Evolutionary conservation across 176 grass and related monocot genomes (phyloP).

Genomic region (Bromus sterilis): DNA sequence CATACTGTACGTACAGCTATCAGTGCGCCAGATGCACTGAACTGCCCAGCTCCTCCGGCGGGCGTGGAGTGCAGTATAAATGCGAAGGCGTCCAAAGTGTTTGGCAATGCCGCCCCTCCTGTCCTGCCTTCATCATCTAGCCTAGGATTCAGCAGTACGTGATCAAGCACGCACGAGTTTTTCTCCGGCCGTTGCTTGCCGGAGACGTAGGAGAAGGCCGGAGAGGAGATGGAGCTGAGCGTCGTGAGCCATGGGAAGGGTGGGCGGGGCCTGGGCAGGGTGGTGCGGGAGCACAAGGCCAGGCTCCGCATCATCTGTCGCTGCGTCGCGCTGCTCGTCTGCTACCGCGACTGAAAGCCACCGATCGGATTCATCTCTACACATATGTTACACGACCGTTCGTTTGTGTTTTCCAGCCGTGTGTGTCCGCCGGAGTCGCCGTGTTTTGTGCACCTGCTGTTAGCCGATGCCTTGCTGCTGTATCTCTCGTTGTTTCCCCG

Average conservation of each 20-base stretch:
- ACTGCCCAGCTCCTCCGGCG: neutral
- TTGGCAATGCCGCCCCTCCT: neutral
- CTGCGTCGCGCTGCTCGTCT: conserved; percentile 34
- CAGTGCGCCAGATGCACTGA: conserved; percentile 3
- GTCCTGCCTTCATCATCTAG: neutral
- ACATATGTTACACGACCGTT: neutral
- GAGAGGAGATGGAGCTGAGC: conserved; percentile 10
- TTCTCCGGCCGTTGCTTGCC: neutral
- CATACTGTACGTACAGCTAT: neutral
- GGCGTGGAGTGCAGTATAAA: neutral
- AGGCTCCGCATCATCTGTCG: conserved; percentile 40
- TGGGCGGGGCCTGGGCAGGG: neutral
- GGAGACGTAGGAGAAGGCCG: neutral
- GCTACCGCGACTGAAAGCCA: conserved; percentile 4
- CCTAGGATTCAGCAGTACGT: neutral
- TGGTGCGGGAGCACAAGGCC: conserved; percentile 27
- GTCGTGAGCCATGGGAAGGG: neutral
- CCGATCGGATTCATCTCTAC: neutral
- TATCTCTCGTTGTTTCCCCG: neutral
- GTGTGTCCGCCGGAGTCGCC: neutral
- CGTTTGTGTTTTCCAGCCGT: neutral
- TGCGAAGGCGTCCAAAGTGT: neutral
- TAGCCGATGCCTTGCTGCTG: neutral
- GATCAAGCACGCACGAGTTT: neutral
- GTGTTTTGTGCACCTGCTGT: neutral